A percentile compares a stretch with the other conserved stretches of the same genome.
Conservation (phyloP, 1,284 basidiomycete genomes). For the Mycena sp. region DNA sequence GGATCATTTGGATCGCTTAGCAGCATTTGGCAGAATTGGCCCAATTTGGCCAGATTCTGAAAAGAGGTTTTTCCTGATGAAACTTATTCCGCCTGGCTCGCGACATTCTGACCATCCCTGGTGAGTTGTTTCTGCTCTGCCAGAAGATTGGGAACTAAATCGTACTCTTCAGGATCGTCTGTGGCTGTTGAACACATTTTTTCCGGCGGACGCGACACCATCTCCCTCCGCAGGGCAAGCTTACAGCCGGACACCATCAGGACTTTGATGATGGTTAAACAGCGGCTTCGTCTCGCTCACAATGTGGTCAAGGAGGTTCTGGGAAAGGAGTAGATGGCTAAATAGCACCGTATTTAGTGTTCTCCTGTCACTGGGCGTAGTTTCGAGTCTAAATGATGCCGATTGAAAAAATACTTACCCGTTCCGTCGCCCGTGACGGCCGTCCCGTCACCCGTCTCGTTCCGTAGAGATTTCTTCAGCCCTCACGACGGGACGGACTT, state of each 20-base stretch:
- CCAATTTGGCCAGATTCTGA: too few species aligned
- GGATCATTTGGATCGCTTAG: too few species aligned
- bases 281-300: slow-evolving; percentile 2
- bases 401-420: neutral
- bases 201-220: slow-evolving; percentile 19
- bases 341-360: neutral
- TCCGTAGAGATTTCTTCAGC: neutral
- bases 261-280: slow-evolving; percentile 8
- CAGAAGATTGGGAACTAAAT: too few species aligned
- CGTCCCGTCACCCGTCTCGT: neutral
- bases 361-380: neutral
- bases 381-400: neutral
- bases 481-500: neutral
- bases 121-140: neutral
- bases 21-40: too few species aligned
- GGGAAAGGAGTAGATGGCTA: neutral
- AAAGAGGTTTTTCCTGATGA: too few species aligned
- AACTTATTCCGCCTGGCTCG: slow-evolving; percentile 25
- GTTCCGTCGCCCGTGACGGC: neutral
- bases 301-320: slow-evolving; percentile 6
- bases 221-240: slow-evolving; percentile 13
- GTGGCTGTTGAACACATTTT: slow-evolving; percentile 10
- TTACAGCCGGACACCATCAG: slow-evolving; percentile 15
- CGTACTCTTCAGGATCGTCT: slow-evolving; percentile 15
- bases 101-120: slow-evolving; percentile 18